Conservation (phyloP, 192 early-diverging fungal species). For the Martensiomyces pterosporus region DNA sequence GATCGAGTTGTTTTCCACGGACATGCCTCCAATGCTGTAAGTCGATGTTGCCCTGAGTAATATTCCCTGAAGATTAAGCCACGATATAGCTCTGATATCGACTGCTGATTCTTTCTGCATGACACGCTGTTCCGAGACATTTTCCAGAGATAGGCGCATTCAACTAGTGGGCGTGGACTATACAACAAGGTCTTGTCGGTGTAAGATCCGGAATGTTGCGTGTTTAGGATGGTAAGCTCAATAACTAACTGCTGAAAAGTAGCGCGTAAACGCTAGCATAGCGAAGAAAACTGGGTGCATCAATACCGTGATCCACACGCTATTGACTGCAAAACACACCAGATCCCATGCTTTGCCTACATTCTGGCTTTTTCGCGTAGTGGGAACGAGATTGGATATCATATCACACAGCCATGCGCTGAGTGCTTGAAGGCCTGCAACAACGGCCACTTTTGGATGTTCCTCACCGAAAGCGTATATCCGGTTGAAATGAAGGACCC, state of each 20-base stretch:
- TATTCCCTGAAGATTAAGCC: neutral
- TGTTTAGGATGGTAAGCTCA: constrained; percentile 64
- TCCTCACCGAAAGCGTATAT: constrained; percentile 71
- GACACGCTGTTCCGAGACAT: neutral
- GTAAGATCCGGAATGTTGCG: constrained; percentile 68
- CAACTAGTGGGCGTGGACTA: constrained; percentile 68
- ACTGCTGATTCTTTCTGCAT: neutral
- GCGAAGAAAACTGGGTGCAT: no score
- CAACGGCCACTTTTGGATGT: constrained; percentile 99
- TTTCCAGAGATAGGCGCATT: constrained; percentile 36
- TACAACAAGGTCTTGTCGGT: constrained; percentile 64
- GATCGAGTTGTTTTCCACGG: constrained; percentile 72
- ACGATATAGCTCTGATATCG: no score
- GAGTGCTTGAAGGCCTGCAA: constrained; percentile 86
- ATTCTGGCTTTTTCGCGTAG: constrained; percentile 21
- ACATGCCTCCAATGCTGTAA: constrained; percentile 66
- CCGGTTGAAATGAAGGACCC: constrained; percentile 37
- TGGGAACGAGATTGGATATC: constrained; percentile 74
- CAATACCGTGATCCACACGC: no score
- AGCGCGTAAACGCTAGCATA: no score
- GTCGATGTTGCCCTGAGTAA: constrained; percentile 11
- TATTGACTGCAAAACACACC: no score
- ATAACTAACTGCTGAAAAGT: no score
- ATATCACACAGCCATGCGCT: constrained; percentile 80
- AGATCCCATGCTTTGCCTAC: no score